Evolutionary conservation across 192 early-diverging fungal species (phyloP).

Genomic region (Mortierella alpina): DNA sequence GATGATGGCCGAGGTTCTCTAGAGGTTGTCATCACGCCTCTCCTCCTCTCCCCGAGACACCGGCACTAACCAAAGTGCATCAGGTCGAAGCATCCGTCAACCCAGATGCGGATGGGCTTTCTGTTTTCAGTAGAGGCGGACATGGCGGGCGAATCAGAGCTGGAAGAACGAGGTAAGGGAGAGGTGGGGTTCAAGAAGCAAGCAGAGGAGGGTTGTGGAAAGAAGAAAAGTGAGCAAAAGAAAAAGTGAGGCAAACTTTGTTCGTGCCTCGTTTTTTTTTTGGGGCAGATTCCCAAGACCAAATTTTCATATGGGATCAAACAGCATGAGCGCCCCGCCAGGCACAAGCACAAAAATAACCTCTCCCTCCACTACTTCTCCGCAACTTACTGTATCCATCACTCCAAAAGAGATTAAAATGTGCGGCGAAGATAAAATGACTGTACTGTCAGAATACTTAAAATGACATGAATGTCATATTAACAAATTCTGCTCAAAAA

Average conservation of each 20-base stretch:
- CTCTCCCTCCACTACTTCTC: too few species aligned
- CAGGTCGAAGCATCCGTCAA: slow-evolving; percentile 97
- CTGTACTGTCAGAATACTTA: too few species aligned
- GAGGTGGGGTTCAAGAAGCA: slow-evolving; percentile 10
- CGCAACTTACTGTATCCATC: too few species aligned
- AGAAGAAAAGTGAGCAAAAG: slow-evolving; percentile 4
- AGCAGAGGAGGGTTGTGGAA: not conserved
- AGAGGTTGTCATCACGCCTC: not conserved
- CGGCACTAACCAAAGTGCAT: slow-evolving; percentile 84
- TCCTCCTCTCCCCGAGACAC: not conserved
- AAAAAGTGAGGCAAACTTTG: not conserved
- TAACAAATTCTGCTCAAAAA: too few species aligned
- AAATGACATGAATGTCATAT: too few species aligned
- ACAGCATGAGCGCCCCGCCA: too few species aligned
- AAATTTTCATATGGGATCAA: slow-evolving; percentile 6
- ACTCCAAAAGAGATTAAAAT: too few species aligned
- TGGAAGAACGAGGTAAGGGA: not conserved
- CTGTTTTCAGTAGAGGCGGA: slow-evolving; percentile 35
- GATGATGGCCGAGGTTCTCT: slow-evolving; percentile 11
- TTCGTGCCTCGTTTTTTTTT: slow-evolving; percentile 2
- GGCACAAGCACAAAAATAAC: too few species aligned
- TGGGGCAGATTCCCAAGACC: not conserved
- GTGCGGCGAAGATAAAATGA: too few species aligned
- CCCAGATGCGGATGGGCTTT: slow-evolving; percentile 72
- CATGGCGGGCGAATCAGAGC: slow-evolving; percentile 14